Conservation (phyloP, 2,329 filamentous ascomycete species). For the Trichocomaceae sp. region DNA sequence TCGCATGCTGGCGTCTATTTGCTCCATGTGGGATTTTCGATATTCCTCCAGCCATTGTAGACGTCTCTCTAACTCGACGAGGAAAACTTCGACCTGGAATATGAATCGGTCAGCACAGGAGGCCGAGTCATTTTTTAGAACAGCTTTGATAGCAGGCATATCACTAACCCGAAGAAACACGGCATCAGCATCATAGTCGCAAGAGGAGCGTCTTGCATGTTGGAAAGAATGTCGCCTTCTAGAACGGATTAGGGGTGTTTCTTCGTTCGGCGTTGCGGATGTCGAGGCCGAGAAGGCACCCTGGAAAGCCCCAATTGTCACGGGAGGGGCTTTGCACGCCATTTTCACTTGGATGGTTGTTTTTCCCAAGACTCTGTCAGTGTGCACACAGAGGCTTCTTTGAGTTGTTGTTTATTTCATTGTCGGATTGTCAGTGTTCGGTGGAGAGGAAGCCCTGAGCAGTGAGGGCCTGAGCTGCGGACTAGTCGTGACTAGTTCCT, state of each 20-base stretch:
- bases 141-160: neutral
- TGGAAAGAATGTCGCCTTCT: constrained; percentile 43
- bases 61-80: constrained; percentile 77
- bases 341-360: constrained; percentile 17
- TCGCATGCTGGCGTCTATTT: constrained; percentile 75
- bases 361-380: neutral
- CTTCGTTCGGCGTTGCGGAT: constrained; percentile 26
- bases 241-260: constrained; percentile 31
- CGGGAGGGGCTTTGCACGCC: constrained; percentile 35
- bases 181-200: constrained; percentile 40
- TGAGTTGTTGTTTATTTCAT: neutral
- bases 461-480: too few relatives aligned
- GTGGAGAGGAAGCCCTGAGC: neutral
- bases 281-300: constrained; percentile 22
- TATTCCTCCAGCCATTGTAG: constrained; percentile 86
- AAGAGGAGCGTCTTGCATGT: constrained; percentile 35
- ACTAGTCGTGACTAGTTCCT: neutral
- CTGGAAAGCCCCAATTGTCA: constrained; percentile 34
- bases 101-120: neutral
- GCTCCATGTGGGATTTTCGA: constrained; percentile 70
- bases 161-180: constrained; percentile 37
- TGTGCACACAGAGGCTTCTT: neutral
- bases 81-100: constrained; percentile 40
- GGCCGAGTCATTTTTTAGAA: neutral
- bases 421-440: neutral